These are phyloP conservation scores for Apophysomyces trapeziformis DNA, from an alignment of 371 early-diverging fungal genomes.

Conservation along the genomic window DNA sequence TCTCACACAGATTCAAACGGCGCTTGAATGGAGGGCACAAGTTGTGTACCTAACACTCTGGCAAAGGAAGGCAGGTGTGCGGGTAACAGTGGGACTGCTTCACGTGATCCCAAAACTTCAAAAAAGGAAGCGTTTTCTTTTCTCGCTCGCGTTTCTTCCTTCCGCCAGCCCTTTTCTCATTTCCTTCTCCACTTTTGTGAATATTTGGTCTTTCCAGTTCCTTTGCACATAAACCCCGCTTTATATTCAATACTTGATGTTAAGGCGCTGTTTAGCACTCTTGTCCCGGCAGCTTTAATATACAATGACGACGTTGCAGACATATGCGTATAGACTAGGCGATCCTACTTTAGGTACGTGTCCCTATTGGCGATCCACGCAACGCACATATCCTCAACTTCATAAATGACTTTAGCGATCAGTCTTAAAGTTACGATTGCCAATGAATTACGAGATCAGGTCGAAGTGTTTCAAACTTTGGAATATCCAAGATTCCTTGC, in stretches of 20 bases:
- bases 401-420: slow-evolving; percentile 29
- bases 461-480: slow-evolving; percentile 84
- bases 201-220: background rate
- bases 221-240: background rate
- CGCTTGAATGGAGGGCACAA: too few species aligned
- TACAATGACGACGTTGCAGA: slow-evolving; percentile 62
- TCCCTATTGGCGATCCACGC: background rate
- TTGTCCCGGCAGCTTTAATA: slow-evolving; percentile 9
- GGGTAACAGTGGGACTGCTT: background rate
- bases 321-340: slow-evolving; percentile 70
- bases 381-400: background rate
- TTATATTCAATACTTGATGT: slow-evolving; percentile 5
- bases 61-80: too few species aligned
- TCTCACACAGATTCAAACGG: too few species aligned
- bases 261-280: background rate
- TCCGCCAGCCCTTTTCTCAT: slow-evolving; percentile 12
- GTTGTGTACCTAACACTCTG: too few species aligned
- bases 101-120: slow-evolving; percentile 15
- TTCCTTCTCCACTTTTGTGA: slow-evolving; percentile 11
- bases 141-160: slow-evolving; percentile 5
- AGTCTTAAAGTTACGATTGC: slow-evolving; percentile 83
- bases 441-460: slow-evolving; percentile 89
- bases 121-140: slow-evolving; percentile 10
- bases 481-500: slow-evolving; percentile 84
- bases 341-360: slow-evolving; percentile 62